Evolutionary conservation across 495 filamentous ascomycete genomes (phyloP).

Genomic region (Filosporella fistucella): DNA sequence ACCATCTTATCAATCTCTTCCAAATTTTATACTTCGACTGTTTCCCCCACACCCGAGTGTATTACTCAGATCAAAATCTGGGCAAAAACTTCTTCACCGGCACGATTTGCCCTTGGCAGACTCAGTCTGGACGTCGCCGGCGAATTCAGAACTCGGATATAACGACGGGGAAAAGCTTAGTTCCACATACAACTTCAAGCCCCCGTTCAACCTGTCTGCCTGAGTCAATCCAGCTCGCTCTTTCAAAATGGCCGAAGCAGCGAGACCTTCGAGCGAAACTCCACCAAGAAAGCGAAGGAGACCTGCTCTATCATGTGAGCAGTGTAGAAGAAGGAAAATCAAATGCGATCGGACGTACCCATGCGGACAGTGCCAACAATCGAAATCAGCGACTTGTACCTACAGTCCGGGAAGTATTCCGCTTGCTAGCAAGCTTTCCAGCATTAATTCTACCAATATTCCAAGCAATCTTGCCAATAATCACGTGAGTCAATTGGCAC

Average conservation of each 20-base stretch:
- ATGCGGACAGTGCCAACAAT: slow-evolving; percentile 34
- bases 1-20: too few relatives aligned
- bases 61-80: too few relatives aligned
- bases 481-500: too few relatives aligned
- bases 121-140: too few relatives aligned
- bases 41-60: too few relatives aligned
- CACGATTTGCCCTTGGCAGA: too few relatives aligned
- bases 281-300: slow-evolving; percentile 33
- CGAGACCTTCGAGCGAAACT: background rate
- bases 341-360: slow-evolving; percentile 39
- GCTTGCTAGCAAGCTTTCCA: too few relatives aligned
- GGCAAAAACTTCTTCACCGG: too few relatives aligned
- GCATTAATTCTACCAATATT: background rate
- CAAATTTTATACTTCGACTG: too few relatives aligned
- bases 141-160: too few relatives aligned
- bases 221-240: background rate
- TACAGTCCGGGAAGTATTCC: slow-evolving; percentile 21
- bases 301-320: slow-evolving; percentile 37
- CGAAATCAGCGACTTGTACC: slow-evolving; percentile 20
- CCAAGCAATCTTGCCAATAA: too few relatives aligned
- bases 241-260: slow-evolving; percentile 5
- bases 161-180: too few relatives aligned
- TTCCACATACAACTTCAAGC: background rate
- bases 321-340: slow-evolving; percentile 40
- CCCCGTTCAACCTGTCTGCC: background rate